Conservation (phyloP, 1,284 basidiomycete species). For the Rhodotorula sp. region DNA sequence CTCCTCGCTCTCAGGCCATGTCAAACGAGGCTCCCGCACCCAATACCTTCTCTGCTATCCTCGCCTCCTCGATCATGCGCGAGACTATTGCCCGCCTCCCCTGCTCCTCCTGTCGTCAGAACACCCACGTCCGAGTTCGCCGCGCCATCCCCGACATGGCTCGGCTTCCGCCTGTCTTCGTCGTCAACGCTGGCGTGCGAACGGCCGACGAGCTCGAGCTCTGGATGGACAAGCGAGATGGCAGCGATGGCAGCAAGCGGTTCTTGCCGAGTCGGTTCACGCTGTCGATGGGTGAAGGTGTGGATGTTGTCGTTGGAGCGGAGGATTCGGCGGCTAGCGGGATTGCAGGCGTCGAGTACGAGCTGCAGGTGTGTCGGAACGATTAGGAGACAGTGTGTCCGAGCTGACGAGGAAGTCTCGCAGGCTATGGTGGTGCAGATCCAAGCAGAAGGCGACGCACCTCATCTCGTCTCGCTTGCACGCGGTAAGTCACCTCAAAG, state of each 20-base stretch:
- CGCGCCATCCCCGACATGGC: conserved; percentile 58
- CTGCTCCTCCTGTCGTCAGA: conserved; percentile 78
- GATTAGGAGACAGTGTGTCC: no score
- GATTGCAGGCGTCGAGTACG: conserved; percentile 58
- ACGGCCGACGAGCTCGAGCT: conserved; percentile 69
- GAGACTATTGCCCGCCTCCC: conserved; percentile 79
- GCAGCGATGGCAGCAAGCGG: conserved; percentile 1
- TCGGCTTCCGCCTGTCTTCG: conserved; percentile 74
- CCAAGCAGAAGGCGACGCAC: conserved; percentile 67
- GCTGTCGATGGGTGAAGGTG: conserved; percentile 38
- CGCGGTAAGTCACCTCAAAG: conserved; percentile 57
- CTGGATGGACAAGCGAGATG: conserved; percentile 64
- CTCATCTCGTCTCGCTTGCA: conserved; percentile 86
- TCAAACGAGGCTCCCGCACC: conserved; percentile 57
- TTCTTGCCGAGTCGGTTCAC: conserved; percentile 48
- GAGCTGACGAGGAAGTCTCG: background rate
- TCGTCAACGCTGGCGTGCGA: conserved; percentile 79
- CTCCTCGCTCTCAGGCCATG: conserved; percentile 46
- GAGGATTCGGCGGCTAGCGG: conserved; percentile 59
- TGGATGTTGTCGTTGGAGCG: conserved; percentile 23
- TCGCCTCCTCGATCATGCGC: conserved; percentile 74
- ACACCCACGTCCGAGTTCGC: conserved; percentile 67
- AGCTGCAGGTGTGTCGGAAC: conserved; percentile 61
- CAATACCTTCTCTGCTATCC: conserved; percentile 66
- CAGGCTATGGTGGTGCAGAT: conserved; percentile 82